Conservation (phyloP, 2,329 filamentous ascomycete species). For the Chaetomium strumarium region DNA sequence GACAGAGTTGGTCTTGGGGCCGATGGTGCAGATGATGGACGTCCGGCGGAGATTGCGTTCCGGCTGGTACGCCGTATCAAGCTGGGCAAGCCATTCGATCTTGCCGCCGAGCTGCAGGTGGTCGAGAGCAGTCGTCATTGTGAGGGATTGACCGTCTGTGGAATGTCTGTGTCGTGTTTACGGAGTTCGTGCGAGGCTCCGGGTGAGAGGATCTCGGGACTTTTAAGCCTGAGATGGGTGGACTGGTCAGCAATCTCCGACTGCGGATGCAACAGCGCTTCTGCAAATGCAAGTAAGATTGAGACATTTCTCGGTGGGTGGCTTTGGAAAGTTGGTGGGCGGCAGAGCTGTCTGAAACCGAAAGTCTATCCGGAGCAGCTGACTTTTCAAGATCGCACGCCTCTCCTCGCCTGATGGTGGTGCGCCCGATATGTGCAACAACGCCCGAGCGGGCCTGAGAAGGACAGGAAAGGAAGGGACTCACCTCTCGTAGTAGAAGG, state of each 20-base stretch:
- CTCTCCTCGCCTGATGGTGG: background rate
- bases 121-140: conserved; percentile 68
- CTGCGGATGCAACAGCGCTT: conserved; percentile 6
- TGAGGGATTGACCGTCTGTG: conserved; percentile 23
- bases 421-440: conserved; percentile 10
- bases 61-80: conserved; percentile 85
- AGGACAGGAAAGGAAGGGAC: conserved; percentile 1
- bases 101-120: conserved; percentile 73
- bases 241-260: conserved; percentile 8
- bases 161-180: background rate
- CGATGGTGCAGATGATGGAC: conserved; percentile 98
- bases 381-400: background rate
- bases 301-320: background rate
- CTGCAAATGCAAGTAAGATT: background rate
- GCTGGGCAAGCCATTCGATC: conserved; percentile 60
- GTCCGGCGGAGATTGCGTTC: conserved; percentile 89
- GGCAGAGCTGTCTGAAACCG: background rate
- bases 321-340: background rate
- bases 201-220: background rate
- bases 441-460: background rate
- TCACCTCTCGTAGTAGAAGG: conserved; percentile 5
- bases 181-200: conserved; percentile 4
- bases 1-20: conserved; percentile 97
- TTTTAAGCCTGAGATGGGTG: conserved; percentile 1
- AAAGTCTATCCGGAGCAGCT: background rate